A percentile compares a stretch with the other conserved stretches of the same genome.
Evolutionary conservation across 176 grass and related monocot species (phyloP).

Genomic region (Carex scoparia): DNA sequence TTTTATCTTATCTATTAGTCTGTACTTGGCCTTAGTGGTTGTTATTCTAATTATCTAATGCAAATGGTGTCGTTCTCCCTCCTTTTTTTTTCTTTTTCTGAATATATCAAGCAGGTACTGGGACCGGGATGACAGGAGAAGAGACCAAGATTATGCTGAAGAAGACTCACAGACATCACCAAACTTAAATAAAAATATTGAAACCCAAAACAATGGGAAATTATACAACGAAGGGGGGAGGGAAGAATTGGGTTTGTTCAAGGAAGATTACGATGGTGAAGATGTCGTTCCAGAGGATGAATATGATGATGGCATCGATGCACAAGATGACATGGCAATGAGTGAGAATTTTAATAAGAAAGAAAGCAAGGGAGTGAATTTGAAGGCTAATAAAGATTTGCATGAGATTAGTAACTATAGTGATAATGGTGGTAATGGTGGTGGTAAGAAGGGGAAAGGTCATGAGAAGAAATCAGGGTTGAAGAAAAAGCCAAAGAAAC

Average conservation of each 20-base stretch:
- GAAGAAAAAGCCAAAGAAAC: constrained; percentile 73
- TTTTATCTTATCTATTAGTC: background rate
- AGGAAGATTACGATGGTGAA: constrained; percentile 40
- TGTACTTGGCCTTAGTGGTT: background rate
- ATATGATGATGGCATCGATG: constrained; percentile 81
- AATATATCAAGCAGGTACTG: constrained; percentile 36
- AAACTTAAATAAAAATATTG: constrained; percentile 12
- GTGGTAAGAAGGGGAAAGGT: constrained; percentile 41
- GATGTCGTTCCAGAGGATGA: constrained; percentile 83
- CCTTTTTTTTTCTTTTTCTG: too few relatives aligned
- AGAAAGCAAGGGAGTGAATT: background rate
- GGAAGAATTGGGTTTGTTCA: constrained; percentile 67
- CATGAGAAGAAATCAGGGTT: constrained; percentile 60
- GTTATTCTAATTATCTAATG: background rate
- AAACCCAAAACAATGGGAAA: constrained; percentile 39
- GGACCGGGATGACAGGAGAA: constrained; percentile 66
- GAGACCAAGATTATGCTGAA: constrained; percentile 57
- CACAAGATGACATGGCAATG: constrained; percentile 45
- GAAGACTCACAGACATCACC: constrained; percentile 52
- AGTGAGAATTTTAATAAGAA: constrained; percentile 5
- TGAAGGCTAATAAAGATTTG: background rate
- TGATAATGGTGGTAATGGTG: constrained; percentile 22
- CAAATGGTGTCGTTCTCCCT: background rate
- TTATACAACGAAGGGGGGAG: constrained; percentile 84
- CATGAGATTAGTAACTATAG: constrained; percentile 4